A percentile compares a stretch with the other conserved stretches of the same genome.
These are phyloP conservation scores for Trichoderma koningii DNA, from an alignment of 2,329 filamentous ascomycete species.

Conservation along the genomic window DNA sequence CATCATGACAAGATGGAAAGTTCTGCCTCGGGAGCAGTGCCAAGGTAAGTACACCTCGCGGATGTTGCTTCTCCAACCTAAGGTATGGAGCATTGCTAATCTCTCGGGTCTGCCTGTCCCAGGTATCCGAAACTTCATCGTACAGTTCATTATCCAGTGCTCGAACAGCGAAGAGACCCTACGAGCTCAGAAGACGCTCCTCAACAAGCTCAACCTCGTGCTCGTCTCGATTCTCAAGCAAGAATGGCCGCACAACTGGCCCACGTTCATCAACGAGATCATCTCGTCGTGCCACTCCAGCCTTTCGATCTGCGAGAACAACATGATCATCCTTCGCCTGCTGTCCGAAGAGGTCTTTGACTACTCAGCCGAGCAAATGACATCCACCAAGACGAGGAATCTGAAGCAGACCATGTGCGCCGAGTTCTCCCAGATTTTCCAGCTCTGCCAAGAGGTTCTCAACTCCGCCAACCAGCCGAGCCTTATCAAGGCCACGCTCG, in stretches of 20 bases:
- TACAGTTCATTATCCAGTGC: conserved; percentile 95
- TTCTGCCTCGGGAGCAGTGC: conserved; percentile 92
- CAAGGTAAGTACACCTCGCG: conserved; percentile 59
- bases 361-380: conserved; percentile 98
- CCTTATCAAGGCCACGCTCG: conserved; percentile 92
- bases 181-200: conserved; percentile 78
- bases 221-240: conserved; percentile 98
- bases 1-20: conserved; percentile 99
- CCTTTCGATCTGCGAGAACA: conserved; percentile 98
- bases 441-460: conserved; percentile 93
- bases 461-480: conserved; percentile 85
- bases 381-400: conserved; percentile 93
- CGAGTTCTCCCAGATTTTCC: conserved; percentile 98
- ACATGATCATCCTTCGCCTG: conserved; percentile 96
- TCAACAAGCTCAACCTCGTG: conserved; percentile 98
- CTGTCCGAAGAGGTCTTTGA: conserved; percentile 98
- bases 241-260: conserved; percentile 99
- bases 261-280: conserved; percentile 99
- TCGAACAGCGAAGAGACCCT: conserved; percentile 88
- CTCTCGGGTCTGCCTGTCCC: conserved; percentile 34
- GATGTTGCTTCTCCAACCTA: background rate
- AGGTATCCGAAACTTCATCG: conserved; percentile 99
- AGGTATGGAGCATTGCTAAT: conserved; percentile 30
- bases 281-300: conserved; percentile 94
- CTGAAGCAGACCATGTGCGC: conserved; percentile 98